Evolutionary conservation across 202 grass and related monocot genomes (phyloP), one percentile per base, ranked within the genome.

Genomic region (Panicum hallii): DNA sequence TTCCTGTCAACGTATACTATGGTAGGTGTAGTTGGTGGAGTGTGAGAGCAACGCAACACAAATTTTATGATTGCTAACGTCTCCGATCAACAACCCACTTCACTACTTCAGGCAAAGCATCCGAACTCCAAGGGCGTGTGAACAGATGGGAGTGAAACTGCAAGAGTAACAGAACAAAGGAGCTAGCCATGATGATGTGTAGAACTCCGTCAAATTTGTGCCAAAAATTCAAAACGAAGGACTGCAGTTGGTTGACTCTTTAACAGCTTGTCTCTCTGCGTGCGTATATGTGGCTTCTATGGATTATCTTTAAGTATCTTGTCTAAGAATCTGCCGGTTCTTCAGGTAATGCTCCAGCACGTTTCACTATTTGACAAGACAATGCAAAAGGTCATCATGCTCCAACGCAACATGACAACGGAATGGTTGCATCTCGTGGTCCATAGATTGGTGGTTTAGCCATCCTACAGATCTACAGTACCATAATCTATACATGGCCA

Each of bases 1-100:
- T 74, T 50, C 26, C 7, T 79, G 42, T 44, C 68, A 69, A 80
- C 43, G 67, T 75, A 72, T 43, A 49, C n/a, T 6, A 45, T 34
- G 53, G 3, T 50, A 40, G 79, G 20, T 17, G 61, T 23, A 48
- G 50, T 84, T 45, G 76, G 43, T 80, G 87, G 78, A n/a, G 3
- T 14, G 19, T 49, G 50, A 80, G 30, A 44, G 62, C 61, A 17
- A 63, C 42, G 11, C 50, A 57, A 6, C 22, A 68, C 5, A 28
- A 42, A 11, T 74, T 66, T 80, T 74, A 89, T 72, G 22, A 57
- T 22, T n/a, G 4, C 9, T 6, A 55, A 45, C 72, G 44, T 47
- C 40, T 36, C 28, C 3, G 32, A 72, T 77, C 79, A 70, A 32
- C 49, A 19, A 74, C 57, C 47, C 11, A 32, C 34, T 46, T 28